Evolutionary conservation across 2,329 filamentous ascomycete species (phyloP).

Genomic region (Cercospora zeina): DNA sequence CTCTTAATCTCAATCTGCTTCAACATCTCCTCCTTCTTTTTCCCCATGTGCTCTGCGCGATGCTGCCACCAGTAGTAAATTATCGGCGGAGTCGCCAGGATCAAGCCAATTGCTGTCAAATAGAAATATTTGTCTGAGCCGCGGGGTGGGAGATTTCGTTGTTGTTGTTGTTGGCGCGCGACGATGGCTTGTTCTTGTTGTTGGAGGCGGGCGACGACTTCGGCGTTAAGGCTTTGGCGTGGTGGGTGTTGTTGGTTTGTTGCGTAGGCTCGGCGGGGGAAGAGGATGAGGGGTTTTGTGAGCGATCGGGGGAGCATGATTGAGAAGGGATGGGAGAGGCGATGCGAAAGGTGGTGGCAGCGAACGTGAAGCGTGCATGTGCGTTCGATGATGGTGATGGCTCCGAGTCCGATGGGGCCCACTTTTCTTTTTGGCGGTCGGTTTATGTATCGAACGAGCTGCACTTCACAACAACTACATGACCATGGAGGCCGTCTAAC

Average conservation of each 20-base stretch:
- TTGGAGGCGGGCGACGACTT: constrained; percentile 18
- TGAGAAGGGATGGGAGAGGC: not conserved
- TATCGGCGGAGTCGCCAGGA: constrained; percentile 33
- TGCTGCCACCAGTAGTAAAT: constrained; percentile 39
- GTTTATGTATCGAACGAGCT: too few species aligned
- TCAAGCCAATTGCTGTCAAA: constrained; percentile 28
- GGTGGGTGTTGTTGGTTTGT: constrained; percentile 2
- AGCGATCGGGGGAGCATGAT: not conserved
- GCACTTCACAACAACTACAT: too few species aligned
- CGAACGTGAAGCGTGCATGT: not conserved
- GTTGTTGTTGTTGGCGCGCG: constrained; percentile 4
- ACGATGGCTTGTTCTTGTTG: constrained; percentile 19
- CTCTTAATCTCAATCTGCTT: constrained; percentile 33
- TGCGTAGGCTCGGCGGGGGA: not conserved
- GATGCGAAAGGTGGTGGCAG: not conserved
- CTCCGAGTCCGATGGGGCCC: not conserved
- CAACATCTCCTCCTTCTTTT: constrained; percentile 38
- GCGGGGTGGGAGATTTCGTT: constrained; percentile 10
- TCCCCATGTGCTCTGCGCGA: constrained; percentile 39
- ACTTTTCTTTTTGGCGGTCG: not conserved
- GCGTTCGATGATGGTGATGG: not conserved
- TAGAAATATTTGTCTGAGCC: constrained; percentile 24
- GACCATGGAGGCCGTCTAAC: not conserved
- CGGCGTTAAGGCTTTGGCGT: constrained; percentile 1
- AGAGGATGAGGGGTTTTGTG: not conserved